A percentile compares a stretch with the other conserved stretches of the same genome.
phyloP scores from a whole-genome alignment of 106 monocot species.

The Narthecium ossifragum region DNA sequence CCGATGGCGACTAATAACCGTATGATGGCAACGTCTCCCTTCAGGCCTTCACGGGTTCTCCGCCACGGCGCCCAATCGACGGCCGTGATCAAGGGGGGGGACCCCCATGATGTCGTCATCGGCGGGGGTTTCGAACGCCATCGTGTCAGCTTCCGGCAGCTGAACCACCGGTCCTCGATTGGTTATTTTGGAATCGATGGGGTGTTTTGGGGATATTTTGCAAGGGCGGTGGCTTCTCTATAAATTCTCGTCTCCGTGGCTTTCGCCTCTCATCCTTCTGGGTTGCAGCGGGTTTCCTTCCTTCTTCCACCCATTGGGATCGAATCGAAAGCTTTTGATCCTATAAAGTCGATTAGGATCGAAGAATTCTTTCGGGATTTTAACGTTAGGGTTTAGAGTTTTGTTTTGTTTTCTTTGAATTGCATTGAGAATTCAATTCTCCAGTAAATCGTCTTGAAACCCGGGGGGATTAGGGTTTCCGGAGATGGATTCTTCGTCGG shows the following conservation, averaged over 20 bases:
- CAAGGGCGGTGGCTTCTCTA: not conserved
- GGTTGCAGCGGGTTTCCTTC: slow-evolving; percentile 2
- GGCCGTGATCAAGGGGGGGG: too few relatives aligned
- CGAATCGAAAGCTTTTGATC: not conserved
- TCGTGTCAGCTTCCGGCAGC: slow-evolving; percentile 3
- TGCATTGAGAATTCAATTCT: not conserved
- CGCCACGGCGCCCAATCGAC: too few relatives aligned
- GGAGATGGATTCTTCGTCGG: not conserved
- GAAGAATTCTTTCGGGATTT: not conserved
- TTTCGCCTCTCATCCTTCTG: not conserved
- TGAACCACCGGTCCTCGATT: too few relatives aligned
- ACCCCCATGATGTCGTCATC: too few relatives aligned
- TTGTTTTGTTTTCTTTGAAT: not conserved
- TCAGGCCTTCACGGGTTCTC: too few relatives aligned
- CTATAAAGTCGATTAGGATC: too few relatives aligned
- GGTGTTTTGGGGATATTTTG: not conserved
- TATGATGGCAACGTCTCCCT: too few relatives aligned
- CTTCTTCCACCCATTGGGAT: slow-evolving; percentile 1
- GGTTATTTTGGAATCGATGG: not conserved
- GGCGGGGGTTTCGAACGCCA: not conserved
- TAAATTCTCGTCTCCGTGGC: not conserved
- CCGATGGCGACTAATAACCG: too few relatives aligned
- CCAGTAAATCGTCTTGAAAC: too few relatives aligned
- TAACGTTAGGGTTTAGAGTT: not conserved
- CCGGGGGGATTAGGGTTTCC: not conserved